Evolutionary conservation across 257 asterid genomes (phyloP).

Genomic region (Capsicum rhomboideum): DNA sequence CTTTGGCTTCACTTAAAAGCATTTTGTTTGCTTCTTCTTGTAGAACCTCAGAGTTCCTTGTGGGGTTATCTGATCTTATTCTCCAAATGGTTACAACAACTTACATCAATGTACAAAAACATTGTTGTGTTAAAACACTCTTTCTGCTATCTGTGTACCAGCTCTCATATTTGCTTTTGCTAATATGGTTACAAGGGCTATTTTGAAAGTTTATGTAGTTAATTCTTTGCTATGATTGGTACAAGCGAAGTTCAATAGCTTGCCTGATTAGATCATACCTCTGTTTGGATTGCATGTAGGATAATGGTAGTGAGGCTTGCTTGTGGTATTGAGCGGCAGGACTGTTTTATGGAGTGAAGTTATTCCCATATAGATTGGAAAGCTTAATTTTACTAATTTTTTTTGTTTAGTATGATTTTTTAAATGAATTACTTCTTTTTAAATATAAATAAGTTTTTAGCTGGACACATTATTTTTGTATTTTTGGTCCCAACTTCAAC

Average conservation of each 20-base stretch:
- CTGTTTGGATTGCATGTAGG: background rate
- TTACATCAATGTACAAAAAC: background rate
- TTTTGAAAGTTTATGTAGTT: background rate
- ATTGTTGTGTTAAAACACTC: background rate
- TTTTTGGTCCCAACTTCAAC: constrained; percentile 6
- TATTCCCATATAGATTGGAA: background rate
- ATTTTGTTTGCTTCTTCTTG: background rate
- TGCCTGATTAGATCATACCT: background rate
- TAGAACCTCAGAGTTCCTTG: background rate
- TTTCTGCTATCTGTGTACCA: background rate
- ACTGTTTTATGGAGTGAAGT: background rate
- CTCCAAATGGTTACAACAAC: background rate
- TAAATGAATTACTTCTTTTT: background rate
- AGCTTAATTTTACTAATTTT: background rate
- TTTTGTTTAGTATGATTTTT: background rate
- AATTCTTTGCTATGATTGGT: background rate
- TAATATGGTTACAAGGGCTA: background rate
- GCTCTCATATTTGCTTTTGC: background rate
- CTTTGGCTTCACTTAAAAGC: background rate
- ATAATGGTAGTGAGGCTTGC: background rate
- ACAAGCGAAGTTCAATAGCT: background rate
- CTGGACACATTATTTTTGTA: background rate
- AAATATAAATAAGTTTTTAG: background rate
- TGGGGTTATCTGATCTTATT: background rate
- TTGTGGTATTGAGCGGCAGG: background rate